phyloP scores from a whole-genome alignment of 306 rosid species.

The Gastrolobium villosum region DNA sequence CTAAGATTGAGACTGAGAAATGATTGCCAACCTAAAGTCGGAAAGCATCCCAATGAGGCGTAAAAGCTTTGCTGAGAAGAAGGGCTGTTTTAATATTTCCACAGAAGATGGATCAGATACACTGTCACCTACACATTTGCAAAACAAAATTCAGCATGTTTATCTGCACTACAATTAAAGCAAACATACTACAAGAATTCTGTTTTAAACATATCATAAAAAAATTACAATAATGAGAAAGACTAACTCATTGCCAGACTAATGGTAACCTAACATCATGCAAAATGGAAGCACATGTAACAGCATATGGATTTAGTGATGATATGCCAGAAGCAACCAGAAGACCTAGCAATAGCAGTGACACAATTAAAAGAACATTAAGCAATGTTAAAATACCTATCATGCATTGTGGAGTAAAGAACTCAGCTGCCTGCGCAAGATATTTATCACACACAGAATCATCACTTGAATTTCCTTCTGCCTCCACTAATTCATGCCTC shows the following conservation, averaged over 20 bases:
- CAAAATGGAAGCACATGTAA: constrained; percentile 15
- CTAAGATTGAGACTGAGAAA: constrained; percentile 36
- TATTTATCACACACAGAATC: constrained; percentile 68
- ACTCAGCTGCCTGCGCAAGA: constrained; percentile 70
- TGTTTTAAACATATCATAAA: constrained; percentile 33
- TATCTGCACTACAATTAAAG: constrained; percentile 39
- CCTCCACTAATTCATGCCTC: constrained; percentile 78
- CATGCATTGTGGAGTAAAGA: constrained; percentile 58
- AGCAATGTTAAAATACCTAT: constrained; percentile 61
- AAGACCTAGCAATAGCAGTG: constrained; percentile 32
- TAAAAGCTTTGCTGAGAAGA: constrained; percentile 80
- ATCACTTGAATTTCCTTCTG: constrained; percentile 65
- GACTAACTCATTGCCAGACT: constrained; percentile 19
- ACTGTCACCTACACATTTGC: constrained; percentile 55
- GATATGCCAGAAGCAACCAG: constrained; percentile 12
- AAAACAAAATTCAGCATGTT: constrained; percentile 38
- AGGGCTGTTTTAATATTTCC: constrained; percentile 78
- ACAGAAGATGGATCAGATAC: constrained; percentile 60
- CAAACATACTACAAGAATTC: constrained; percentile 32
- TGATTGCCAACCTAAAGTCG: constrained; percentile 71
- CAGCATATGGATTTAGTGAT: constrained; percentile 6
- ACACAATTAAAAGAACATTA: constrained; percentile 30
- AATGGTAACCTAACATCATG: constrained; percentile 33
- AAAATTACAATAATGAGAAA: background rate
- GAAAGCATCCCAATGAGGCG: constrained; percentile 84